These are phyloP conservation scores for Senna siamea DNA, from an alignment of 306 rosid genomes.

Conservation along the genomic window DNA sequence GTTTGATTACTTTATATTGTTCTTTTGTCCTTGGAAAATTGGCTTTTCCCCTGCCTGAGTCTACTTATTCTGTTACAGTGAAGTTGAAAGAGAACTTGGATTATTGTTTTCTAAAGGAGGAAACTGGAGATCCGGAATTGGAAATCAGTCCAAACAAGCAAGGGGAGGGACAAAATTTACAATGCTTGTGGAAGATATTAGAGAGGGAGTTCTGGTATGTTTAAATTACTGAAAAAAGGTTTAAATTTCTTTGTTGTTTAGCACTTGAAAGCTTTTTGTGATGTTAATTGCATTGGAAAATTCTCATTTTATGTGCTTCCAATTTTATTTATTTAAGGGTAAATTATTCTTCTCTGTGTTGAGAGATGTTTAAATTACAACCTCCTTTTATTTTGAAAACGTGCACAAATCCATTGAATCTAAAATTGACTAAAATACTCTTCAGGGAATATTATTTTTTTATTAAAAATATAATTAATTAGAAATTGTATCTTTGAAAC, in stretches of 20 bases:
- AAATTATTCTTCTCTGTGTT: too few relatives aligned
- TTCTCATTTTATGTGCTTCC: constrained; percentile 1
- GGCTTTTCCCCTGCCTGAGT: constrained; percentile 20
- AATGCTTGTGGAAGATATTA: constrained; percentile 95
- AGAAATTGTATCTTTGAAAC: too few relatives aligned
- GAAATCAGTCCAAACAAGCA: constrained; percentile 68
- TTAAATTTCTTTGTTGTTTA: not conserved
- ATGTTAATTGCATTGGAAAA: not conserved
- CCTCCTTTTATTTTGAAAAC: too few relatives aligned
- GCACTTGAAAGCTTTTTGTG: constrained; percentile 18
- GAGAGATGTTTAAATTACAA: too few relatives aligned
- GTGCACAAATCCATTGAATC: too few relatives aligned
- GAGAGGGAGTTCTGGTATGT: constrained; percentile 95
- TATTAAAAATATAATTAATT: too few relatives aligned
- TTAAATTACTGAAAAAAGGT: not conserved
- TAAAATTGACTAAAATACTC: too few relatives aligned
- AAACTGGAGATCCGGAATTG: constrained; percentile 67
- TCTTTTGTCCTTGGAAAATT: not conserved
- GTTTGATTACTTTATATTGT: constrained; percentile 42
- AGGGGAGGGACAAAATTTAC: constrained; percentile 75
- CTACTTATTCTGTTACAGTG: constrained; percentile 60
- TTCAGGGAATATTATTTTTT: too few relatives aligned
- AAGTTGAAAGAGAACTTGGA: constrained; percentile 94
- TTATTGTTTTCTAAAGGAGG: constrained; percentile 83
- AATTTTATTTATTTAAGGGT: not conserved